Base-by-base conservation (phyloP, 2,329 filamentous ascomycete genomes). In the Atkinsonella texensis region DNA sequence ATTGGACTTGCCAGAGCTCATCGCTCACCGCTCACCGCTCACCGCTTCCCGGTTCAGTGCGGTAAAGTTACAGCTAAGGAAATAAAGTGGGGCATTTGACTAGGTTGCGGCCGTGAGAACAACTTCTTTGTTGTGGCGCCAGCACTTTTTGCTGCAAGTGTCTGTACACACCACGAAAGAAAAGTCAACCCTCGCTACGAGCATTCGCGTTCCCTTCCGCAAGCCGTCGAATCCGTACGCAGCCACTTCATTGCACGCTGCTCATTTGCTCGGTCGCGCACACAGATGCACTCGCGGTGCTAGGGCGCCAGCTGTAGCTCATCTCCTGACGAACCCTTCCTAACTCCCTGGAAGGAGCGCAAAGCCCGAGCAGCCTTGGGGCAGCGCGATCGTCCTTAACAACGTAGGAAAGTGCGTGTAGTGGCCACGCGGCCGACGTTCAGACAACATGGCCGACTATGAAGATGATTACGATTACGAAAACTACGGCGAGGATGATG, bases 401-500 rank as follows among this genome's bases (percentile, higher is more conserved):
- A 18, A 15, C 41, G 15, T 33, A 48, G 18, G 15, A 48, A 23
- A 39, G 41, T 46, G 18, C 32, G 10, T 46, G 9, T 17, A 15
- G 18, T 41, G 18, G 41, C 41, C 39, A 18, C 18, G 11, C 4
- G 13, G 28, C 43, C 28, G 15, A 33, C 48, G 49, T 12, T 3
- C 10, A 49, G 54, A 46, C 63, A 68, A 49, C 58, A 79, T 80
- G 76, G 75, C 74, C 31, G 74, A 76, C 54, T 79, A 80, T 67
- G 76, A 79, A 51, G 73, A 76, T 47, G 71, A 73, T 11, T 77
- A 72, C 67, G 78, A 83, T 56, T 87, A 89, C 65, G 84, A 84
- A 55, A 80, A 82, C 57, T 85, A 85, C 61, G 81, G 78, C 53
- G 82, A 85, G 55, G 83, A 80, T 38, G 80, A 83, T 55, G 72